Base-by-base conservation (phyloP, 139 green algal species). In the Volvox africanus region DNA sequence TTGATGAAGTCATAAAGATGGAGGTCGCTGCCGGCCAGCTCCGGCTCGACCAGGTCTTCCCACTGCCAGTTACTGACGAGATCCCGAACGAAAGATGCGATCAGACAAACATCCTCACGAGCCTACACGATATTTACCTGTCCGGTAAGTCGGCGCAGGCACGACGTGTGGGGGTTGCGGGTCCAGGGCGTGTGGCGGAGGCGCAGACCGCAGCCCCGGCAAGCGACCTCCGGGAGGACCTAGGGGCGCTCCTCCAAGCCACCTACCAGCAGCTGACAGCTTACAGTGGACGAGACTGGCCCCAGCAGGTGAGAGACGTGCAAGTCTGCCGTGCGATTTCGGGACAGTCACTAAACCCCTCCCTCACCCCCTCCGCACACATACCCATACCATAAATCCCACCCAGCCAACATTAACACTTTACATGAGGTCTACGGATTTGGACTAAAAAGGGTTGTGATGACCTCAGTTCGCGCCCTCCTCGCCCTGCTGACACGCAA, bases 41-140 rank as follows among this genome's bases (percentile, higher is more conserved):
- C 18, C 36, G 78, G 21, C 78, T 84, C 36, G 78, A 84, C 78
- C 78, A 84, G 78, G 78, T 84, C 36, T 84, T 84, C 14, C 78
- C 78, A 26, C 78, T 84, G 20, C 78, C 78, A 33, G 62, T 20
- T 35, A 6, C 2, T 44, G 16, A 82, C 24, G 76, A 32, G 13
- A 17, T 3, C 33, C 76, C 18, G 14, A 61, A 82, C 76, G 16
- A 19, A 19, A 32, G 33, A n/a, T n/a, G 12, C 71, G 22, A 20
- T 18, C 75, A 24, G 33, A 84, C 78, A 1, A 84, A 84, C 78
- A 84, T 84, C 24, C 76, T 82, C 30, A 26, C 32, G 32, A 82
- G 76, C 76, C 76, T 82, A 13, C 71, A 20, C 32, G 14, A 79
- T 21, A 33, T 79, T 9, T 79, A 79, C 71, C 14, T 79, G 1